Conservation (phyloP, 2,329 filamentous ascomycete genomes). For the Alternaria ethzedia region DNA sequence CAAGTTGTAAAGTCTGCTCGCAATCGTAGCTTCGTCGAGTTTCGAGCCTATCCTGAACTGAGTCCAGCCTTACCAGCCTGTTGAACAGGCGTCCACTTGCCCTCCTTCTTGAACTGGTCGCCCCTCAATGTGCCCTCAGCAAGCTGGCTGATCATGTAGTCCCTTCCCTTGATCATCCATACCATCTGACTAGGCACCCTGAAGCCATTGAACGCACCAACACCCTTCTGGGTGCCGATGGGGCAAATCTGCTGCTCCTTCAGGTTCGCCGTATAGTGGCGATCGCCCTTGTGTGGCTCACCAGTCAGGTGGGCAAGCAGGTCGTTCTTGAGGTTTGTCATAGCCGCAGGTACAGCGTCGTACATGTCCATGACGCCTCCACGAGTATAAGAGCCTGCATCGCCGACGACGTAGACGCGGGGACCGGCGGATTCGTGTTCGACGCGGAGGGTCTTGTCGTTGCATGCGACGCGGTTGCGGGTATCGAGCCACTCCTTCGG, state of each 20-base stretch:
- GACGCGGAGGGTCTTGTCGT: slow-evolving; percentile 58
- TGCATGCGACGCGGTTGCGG: slow-evolving; percentile 57
- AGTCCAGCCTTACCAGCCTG: slow-evolving; percentile 29
- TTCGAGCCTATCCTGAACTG: slow-evolving; percentile 19
- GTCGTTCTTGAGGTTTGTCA: slow-evolving; percentile 57
- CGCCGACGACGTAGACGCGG: slow-evolving; percentile 58
- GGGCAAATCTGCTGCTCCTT: slow-evolving; percentile 46
- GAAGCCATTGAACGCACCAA: slow-evolving; percentile 47
- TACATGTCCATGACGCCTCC: slow-evolving; percentile 54
- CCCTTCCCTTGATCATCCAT: slow-evolving; percentile 52
- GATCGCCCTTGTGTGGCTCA: slow-evolving; percentile 34
- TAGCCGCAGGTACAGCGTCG: slow-evolving; percentile 51
- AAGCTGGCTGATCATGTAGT: slow-evolving; percentile 46
- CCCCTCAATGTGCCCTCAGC: slow-evolving; percentile 37
- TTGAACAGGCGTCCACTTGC: slow-evolving; percentile 42
- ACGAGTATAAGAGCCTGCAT: slow-evolving; percentile 54
- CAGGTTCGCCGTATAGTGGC: slow-evolving; percentile 39
- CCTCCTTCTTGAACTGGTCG: slow-evolving; percentile 44
- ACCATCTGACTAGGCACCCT: slow-evolving; percentile 51
- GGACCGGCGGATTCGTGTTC: slow-evolving; percentile 51
- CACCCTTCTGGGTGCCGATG: slow-evolving; percentile 47
- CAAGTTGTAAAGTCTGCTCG: neutral
- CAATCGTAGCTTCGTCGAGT: neutral
- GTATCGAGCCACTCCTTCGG: slow-evolving; percentile 57
- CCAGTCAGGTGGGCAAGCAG: slow-evolving; percentile 45